These are phyloP conservation scores for Pseudoneurospora amorphoporcata DNA, from an alignment of 495 filamentous ascomycete genomes.

Conservation along the genomic window DNA sequence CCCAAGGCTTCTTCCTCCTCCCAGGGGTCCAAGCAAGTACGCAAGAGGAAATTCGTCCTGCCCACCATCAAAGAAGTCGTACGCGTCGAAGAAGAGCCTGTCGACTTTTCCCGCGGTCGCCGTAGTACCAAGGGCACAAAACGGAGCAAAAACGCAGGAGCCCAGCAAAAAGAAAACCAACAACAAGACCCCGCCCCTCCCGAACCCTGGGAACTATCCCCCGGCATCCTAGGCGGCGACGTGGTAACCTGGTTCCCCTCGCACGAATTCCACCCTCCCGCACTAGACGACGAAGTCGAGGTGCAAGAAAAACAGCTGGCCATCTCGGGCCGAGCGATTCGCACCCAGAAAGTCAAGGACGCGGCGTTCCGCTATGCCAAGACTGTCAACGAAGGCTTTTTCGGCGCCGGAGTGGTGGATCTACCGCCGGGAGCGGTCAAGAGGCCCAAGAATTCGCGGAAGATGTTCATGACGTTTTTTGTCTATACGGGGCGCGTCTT, in stretches of 20 bases:
- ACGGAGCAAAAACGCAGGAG: background rate
- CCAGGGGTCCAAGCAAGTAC: background rate
- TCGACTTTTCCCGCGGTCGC: background rate
- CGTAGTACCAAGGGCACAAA: background rate
- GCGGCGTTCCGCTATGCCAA: constrained; percentile 79
- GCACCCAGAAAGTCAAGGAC: constrained; percentile 62
- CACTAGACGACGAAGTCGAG: constrained; percentile 36
- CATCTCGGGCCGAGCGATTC: constrained; percentile 62
- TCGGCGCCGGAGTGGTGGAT: constrained; percentile 82
- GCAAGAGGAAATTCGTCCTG: constrained; percentile 40
- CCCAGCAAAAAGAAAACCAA: constrained; percentile 19
- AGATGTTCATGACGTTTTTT: constrained; percentile 94
- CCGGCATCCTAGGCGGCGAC: constrained; percentile 36
- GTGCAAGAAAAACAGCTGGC: constrained; percentile 57
- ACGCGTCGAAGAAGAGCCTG: constrained; percentile 53
- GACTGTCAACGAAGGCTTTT: constrained; percentile 69
- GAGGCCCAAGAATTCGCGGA: constrained; percentile 77
- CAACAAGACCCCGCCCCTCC: constrained; percentile 33
- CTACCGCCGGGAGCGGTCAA: constrained; percentile 73
- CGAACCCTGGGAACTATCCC: constrained; percentile 41
- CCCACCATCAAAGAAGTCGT: constrained; percentile 64
- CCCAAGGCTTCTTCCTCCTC: constrained; percentile 14
- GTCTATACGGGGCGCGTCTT: constrained; percentile 66
- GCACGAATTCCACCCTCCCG: constrained; percentile 29
- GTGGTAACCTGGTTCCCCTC: constrained; percentile 37